Percentiles rank a stretch among this genome's conserved stretches.
Conservation (phyloP, 23 red algal genomes). For the Gracilaria caudata region DNA sequence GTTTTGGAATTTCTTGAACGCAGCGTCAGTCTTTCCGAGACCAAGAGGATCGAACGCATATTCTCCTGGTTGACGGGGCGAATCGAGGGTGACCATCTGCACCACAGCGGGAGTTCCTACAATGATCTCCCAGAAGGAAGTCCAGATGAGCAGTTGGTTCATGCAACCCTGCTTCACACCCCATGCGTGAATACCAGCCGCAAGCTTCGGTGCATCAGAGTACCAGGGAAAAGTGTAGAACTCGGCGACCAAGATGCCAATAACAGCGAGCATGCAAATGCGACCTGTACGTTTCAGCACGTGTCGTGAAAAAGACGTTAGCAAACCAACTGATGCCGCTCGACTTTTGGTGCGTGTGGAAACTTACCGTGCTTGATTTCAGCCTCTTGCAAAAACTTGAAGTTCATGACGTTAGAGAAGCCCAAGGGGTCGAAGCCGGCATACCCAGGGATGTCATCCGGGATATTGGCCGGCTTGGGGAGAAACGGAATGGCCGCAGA, state of each 20-base stretch:
- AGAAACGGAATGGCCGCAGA: conserved; percentile 57
- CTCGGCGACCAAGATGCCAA: conserved; percentile 86
- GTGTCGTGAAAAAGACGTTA: background rate
- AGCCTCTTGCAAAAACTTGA: conserved; percentile 91
- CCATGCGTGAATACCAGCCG: conserved; percentile 76
- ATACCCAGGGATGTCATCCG: conserved; percentile 27
- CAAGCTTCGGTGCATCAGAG: conserved; percentile 57
- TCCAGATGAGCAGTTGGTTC: conserved; percentile 90
- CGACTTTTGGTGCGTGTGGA: background rate
- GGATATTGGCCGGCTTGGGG: conserved; percentile 30
- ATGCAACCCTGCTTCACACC: conserved; percentile 87
- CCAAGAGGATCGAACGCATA: conserved; percentile 92
- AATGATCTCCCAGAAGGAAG: conserved; percentile 84
- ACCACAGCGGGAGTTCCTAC: conserved; percentile 87
- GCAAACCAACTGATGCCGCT: background rate
- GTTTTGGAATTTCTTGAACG: conserved; percentile 70
- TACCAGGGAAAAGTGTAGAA: conserved; percentile 87
- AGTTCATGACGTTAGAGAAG: conserved; percentile 82
- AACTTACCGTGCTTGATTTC: conserved; percentile 90
- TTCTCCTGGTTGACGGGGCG: conserved; percentile 69
- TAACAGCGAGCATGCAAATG: conserved; percentile 85
- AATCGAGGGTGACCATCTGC: conserved; percentile 77
- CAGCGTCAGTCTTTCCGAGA: conserved; percentile 63
- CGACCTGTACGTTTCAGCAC: conserved; percentile 26
- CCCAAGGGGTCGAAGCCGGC: conserved; percentile 90